Percentiles rank a stretch among this genome's conserved stretches.
Evolutionary conservation across 2,329 filamentous ascomycete species (phyloP).

Genomic region (Trematosphaeria pertusa): DNA sequence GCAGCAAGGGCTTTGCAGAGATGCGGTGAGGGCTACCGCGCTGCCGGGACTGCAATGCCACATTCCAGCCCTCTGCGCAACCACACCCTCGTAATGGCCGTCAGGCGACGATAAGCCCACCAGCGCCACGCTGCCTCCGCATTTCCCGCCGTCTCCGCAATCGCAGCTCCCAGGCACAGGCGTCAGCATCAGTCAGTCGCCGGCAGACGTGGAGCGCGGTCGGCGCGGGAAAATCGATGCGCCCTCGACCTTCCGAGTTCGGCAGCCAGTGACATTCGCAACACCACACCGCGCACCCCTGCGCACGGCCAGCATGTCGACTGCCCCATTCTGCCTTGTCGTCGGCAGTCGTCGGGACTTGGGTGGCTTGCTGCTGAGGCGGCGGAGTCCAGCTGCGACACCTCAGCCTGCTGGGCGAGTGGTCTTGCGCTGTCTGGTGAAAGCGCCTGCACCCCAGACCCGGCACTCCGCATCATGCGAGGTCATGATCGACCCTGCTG

Average conservation of each 20-base stretch:
- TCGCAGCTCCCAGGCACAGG: slow-evolving; percentile 15
- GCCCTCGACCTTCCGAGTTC: slow-evolving; percentile 24
- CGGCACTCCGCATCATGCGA: slow-evolving; percentile 25
- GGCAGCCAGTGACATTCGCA: slow-evolving; percentile 8
- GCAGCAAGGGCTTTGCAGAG: slow-evolving; percentile 19
- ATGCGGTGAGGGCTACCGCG: slow-evolving; percentile 24
- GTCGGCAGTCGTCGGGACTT: slow-evolving; percentile 22
- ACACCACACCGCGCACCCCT: slow-evolving; percentile 7
- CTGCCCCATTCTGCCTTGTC: slow-evolving; percentile 10
- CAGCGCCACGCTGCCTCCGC: slow-evolving; percentile 17
- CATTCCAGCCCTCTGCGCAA: slow-evolving; percentile 20
- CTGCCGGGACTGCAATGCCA: slow-evolving; percentile 11
- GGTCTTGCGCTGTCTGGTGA: neutral
- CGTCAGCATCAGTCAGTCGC: slow-evolving; percentile 9
- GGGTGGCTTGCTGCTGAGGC: slow-evolving; percentile 10
- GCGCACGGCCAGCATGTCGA: slow-evolving; percentile 4
- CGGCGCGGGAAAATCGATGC: slow-evolving; percentile 15
- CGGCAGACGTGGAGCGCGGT: slow-evolving; percentile 17
- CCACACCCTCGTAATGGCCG: slow-evolving; percentile 13
- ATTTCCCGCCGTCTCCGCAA: slow-evolving; percentile 20
- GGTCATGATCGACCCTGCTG: slow-evolving; percentile 19
- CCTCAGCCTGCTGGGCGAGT: slow-evolving; percentile 5
- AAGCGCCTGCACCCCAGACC: slow-evolving; percentile 27
- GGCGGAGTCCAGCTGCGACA: slow-evolving; percentile 6
- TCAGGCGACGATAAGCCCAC: slow-evolving; percentile 25